Conservation (phyloP, 192 early-diverging fungal genomes). For the Backusella sp. region DNA sequence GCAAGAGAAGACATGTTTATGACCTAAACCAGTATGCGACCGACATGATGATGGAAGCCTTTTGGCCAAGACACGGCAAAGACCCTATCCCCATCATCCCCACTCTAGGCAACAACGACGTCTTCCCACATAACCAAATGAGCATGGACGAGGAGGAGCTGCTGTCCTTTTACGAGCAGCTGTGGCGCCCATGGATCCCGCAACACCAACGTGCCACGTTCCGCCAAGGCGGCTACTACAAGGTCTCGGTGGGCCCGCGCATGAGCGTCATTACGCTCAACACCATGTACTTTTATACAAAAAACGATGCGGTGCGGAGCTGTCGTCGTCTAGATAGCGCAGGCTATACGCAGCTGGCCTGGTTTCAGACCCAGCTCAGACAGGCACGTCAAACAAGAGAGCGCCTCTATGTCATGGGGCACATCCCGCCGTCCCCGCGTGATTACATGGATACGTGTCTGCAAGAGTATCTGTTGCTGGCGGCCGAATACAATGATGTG, state of each 20-base stretch:
- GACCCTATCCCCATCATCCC: slow-evolving; percentile 39
- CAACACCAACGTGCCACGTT: slow-evolving; percentile 58
- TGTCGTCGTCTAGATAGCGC: slow-evolving; percentile 57
- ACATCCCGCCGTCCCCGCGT: slow-evolving; percentile 55
- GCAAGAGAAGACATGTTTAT: slow-evolving; percentile 12
- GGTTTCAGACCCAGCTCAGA: slow-evolving; percentile 60
- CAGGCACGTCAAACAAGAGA: slow-evolving; percentile 39
- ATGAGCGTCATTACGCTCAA: slow-evolving; percentile 61
- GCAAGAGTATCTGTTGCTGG: slow-evolving; percentile 34
- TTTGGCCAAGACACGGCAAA: not conserved
- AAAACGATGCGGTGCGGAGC: slow-evolving; percentile 65
- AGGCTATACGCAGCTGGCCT: slow-evolving; percentile 18
- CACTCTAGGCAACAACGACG: slow-evolving; percentile 66
- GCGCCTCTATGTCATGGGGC: slow-evolving; percentile 61
- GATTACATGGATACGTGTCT: slow-evolving; percentile 42
- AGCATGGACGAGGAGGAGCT: slow-evolving; percentile 20
- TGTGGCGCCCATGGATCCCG: slow-evolving; percentile 61
- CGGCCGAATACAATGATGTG: slow-evolving; percentile 44
- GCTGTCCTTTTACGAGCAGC: slow-evolving; percentile 9
- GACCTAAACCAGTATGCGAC: not conserved
- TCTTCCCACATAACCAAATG: slow-evolving; percentile 62
- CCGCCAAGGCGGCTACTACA: slow-evolving; percentile 64
- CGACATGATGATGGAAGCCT: slow-evolving; percentile 12
- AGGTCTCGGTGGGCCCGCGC: slow-evolving; percentile 46
- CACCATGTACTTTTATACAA: slow-evolving; percentile 67